A percentile compares a stretch with the other conserved stretches of the same genome.
Evolutionary conservation across 2,329 filamentous ascomycete genomes (phyloP).

Genomic region (Clathrospora elynae): DNA sequence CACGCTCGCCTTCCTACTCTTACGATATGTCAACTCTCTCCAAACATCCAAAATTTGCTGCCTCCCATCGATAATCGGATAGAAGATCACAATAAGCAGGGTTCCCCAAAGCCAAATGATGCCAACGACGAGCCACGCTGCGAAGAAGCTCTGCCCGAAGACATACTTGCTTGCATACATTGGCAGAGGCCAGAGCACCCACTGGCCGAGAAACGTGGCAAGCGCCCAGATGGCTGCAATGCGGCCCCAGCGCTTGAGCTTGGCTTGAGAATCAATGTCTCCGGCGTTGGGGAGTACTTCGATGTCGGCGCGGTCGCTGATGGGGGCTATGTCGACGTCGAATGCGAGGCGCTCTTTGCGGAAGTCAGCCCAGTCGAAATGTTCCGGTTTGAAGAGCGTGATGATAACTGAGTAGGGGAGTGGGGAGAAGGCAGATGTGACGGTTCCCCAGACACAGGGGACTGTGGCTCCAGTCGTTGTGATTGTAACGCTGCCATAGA

Average conservation of each 20-base stretch:
- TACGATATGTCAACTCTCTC: no score
- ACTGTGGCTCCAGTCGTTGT: constrained; percentile 55
- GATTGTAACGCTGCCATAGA: constrained; percentile 57
- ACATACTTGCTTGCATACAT: constrained; percentile 62
- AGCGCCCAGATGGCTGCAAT: no score
- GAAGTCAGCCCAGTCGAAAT: constrained; percentile 51
- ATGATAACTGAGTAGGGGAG: constrained; percentile 55
- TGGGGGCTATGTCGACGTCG: constrained; percentile 13
- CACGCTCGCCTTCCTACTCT: no score
- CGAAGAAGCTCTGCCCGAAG: constrained; percentile 56
- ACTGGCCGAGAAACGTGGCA: no score
- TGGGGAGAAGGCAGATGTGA: constrained; percentile 54
- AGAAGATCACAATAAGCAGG: constrained; percentile 57
- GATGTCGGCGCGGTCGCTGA: constrained; percentile 9
- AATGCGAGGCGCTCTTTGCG: constrained; percentile 51
- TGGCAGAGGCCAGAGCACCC: constrained; percentile 60
- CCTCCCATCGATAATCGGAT: constrained; percentile 57
- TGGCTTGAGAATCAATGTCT: no score
- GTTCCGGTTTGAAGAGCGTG: constrained; percentile 52
- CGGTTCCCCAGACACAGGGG: constrained; percentile 60
- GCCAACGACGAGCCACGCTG: constrained; percentile 57
- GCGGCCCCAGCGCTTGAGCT: no score
- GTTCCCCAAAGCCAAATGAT: constrained; percentile 62
- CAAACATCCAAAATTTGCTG: no score
- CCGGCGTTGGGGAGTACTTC: constrained; percentile 56